Conservation (phyloP, 2,329 filamentous ascomycete genomes). For the Capronia coronata region DNA sequence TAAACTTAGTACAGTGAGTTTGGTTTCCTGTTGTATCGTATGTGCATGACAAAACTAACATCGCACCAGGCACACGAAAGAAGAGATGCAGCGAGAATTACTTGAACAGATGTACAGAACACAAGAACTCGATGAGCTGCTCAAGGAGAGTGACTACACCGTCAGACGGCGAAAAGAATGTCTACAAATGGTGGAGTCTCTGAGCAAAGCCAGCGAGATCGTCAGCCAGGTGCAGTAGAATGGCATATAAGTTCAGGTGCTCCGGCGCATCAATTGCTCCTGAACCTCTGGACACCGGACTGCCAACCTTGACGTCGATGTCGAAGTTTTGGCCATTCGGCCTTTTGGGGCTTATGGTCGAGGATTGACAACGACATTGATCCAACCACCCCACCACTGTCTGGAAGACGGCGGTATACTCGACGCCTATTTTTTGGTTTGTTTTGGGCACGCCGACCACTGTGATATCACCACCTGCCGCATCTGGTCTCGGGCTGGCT, state of each 20-base stretch:
- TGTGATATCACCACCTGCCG: conserved; percentile 9
- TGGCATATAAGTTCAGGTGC: not conserved
- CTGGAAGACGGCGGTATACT: not conserved
- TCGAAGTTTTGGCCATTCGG: too few relatives aligned
- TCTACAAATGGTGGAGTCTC: conserved; percentile 96
- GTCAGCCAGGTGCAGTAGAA: conserved; percentile 65
- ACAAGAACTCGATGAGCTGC: conserved; percentile 81
- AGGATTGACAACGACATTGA: not conserved
- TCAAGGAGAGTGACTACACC: conserved; percentile 98
- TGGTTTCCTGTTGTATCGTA: not conserved
- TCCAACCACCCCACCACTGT: not conserved
- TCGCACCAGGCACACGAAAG: conserved; percentile 70
- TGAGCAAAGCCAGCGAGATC: conserved; percentile 87
- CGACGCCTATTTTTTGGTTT: conserved; percentile 1
- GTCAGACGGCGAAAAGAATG: conserved; percentile 93
- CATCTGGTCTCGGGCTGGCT: conserved; percentile 1
- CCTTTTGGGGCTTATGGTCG: too few relatives aligned
- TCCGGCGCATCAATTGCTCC: not conserved
- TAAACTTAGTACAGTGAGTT: conserved; percentile 86
- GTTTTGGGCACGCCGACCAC: not conserved
- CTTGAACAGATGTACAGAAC: conserved; percentile 96
- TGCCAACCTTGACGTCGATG: too few relatives aligned
- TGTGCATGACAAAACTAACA: conserved; percentile 18
- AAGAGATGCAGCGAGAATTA: conserved; percentile 96
- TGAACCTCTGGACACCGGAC: not conserved